Percentiles rank a stretch among this genome's conserved stretches.
Conservation (phyloP, 768 basidiomycete genomes). For the Mycena filopes region DNA sequence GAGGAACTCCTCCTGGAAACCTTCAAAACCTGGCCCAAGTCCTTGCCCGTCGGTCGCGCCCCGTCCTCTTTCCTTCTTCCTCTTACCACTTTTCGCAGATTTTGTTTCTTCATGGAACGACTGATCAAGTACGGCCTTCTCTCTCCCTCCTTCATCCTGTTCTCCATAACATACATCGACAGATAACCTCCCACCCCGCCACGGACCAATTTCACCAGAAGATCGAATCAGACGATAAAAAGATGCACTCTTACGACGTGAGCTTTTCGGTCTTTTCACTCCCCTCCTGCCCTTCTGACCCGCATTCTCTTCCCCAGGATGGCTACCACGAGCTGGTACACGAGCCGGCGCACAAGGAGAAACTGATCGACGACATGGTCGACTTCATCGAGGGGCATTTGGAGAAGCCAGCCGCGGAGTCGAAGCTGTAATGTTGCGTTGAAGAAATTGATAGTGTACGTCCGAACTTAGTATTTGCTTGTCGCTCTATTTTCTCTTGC, state of each 20-base stretch:
- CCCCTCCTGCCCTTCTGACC: neutral
- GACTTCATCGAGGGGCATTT: slow-evolving; percentile 57
- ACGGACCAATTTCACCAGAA: slow-evolving; percentile 20
- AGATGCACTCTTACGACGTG: slow-evolving; percentile 37
- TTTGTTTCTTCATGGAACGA: slow-evolving; percentile 52
- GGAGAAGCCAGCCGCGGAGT: slow-evolving; percentile 4
- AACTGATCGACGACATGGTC: slow-evolving; percentile 63
- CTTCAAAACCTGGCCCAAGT: slow-evolving; percentile 70
- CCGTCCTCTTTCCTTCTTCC: too few relatives aligned
- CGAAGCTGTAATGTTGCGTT: slow-evolving; percentile 15
- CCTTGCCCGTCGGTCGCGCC: slow-evolving; percentile 64
- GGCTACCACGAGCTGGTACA: slow-evolving; percentile 82
- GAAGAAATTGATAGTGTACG: too few relatives aligned
- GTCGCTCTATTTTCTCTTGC: too few relatives aligned
- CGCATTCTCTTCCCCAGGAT: slow-evolving; percentile 50
- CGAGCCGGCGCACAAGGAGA: slow-evolving; percentile 76
- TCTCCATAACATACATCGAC: neutral
- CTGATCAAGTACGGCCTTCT: slow-evolving; percentile 49
- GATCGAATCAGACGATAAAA: slow-evolving; percentile 32
- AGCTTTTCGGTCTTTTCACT: slow-evolving; percentile 9
- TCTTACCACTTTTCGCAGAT: too few relatives aligned
- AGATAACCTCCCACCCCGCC: slow-evolving; percentile 28
- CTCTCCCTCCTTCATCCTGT: neutral
- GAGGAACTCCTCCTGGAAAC: slow-evolving; percentile 60
- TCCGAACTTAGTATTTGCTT: too few relatives aligned